Evolutionary conservation across 768 basidiomycete genomes (phyloP).

Genomic region (Hydnomerulius pinastri): DNA sequence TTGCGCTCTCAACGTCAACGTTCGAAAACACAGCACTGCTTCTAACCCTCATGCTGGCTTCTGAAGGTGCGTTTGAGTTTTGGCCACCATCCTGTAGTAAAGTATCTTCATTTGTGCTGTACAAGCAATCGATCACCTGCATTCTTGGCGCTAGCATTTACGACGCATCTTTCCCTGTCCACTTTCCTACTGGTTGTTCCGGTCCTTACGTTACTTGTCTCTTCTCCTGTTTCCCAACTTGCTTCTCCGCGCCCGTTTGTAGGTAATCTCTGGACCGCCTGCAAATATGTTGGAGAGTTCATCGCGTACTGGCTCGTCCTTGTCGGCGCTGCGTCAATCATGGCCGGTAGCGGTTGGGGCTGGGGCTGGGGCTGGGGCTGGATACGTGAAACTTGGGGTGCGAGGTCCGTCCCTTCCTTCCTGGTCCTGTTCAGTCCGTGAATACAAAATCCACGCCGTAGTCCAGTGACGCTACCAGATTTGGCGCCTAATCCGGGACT

Average conservation of each 20-base stretch:
- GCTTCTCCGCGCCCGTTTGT: conserved; percentile 52
- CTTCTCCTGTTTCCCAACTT: conserved; percentile 64
- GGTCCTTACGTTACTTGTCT: conserved; percentile 61
- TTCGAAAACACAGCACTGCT: conserved; percentile 79
- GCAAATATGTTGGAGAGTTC: conserved; percentile 48
- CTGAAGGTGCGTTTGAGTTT: conserved; percentile 51
- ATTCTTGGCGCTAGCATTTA: conserved; percentile 68
- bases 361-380: too few species aligned
- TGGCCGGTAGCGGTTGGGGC: conserved; percentile 58
- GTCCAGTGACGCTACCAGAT: conserved; percentile 81
- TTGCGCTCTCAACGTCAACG: conserved; percentile 81
- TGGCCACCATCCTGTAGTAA: not conserved
- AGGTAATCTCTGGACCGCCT: conserved; percentile 6
- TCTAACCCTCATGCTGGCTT: conserved; percentile 67
- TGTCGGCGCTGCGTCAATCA: conserved; percentile 45
- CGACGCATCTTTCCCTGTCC: conserved; percentile 73
- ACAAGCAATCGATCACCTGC: conserved; percentile 61
- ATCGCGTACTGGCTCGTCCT: conserved; percentile 50
- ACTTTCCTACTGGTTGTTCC: conserved; percentile 69
- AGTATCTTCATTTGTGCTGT: not conserved
- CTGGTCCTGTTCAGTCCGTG: not conserved
- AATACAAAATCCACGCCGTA: conserved; percentile 30
- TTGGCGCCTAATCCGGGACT: conserved; percentile 92
- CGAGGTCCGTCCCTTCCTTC: conserved; percentile 52
- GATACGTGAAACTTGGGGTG: conserved; percentile 82